Evolutionary conservation across 805 yeast species (phyloP), one percentile per base, ranked within the genome.

Genomic region (Sugiyamaella marilandica): DNA sequence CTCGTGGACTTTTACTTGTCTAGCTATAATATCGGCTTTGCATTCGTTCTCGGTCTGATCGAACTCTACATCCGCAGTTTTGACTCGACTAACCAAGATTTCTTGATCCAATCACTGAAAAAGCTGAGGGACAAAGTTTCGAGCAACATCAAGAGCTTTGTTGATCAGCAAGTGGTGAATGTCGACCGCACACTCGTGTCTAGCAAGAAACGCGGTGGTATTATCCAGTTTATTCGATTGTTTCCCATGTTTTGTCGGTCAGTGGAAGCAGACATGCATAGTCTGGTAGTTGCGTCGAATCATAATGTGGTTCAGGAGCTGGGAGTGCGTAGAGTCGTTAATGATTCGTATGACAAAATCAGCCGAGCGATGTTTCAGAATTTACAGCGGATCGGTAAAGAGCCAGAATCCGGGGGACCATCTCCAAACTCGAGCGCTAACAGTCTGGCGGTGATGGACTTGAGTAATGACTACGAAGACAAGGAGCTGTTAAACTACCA

Each of bases 51-150:
- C 45, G 59, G 74, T 1, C 64, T 73, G 36, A 58, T 81, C 9
- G 83, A 81, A 53, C 59, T 67, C 24, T 65, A 70, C n/a, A 59
- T 67, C 5, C 60, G 59, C 21, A 62, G 60, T 10, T 62, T 74
- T 16, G 76, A 76, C 9, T 69, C 78, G 8, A 72, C 84, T 1
- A 79, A 80, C 63, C 90, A 84, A 62, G 96, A 87, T 57, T 87
- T 77, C 59, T 69, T 78, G 18, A 70, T 78, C 54, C 73, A 76
- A 37, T 71, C 76, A 49, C 71, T 84, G 55, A 73, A 72, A 32
- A 80, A 79, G 55, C 58, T 82, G 4, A 68, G 72, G n/a, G 81
- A 80, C 29, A 79, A 78, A 63, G 70, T 82, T 43, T 69, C 69
- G 39, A 68, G 67, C 34, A 71, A 73, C 14, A 88, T 95, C 95